Conservation (phyloP, 2,329 filamentous ascomycete species). For the Colletotrichum gloeosporioides region DNA sequence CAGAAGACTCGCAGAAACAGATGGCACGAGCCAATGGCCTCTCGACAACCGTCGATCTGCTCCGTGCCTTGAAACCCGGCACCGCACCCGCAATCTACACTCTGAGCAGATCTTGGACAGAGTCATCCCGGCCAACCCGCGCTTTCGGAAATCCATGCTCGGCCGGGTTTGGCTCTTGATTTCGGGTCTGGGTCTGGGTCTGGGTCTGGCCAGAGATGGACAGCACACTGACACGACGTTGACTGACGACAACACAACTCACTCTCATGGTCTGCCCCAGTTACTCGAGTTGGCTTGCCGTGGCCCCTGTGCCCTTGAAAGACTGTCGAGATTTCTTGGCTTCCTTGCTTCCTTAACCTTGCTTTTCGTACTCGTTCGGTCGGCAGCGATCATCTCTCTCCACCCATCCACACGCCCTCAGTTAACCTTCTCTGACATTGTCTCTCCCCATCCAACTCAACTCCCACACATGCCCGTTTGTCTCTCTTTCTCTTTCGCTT, state of each 20-base stretch:
- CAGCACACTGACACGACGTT: neutral
- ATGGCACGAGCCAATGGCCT: conserved; percentile 18
- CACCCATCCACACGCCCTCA: neutral
- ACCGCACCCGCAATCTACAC: neutral
- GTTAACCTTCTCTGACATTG: conserved; percentile 18
- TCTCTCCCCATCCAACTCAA: conserved; percentile 1
- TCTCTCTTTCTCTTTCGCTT: conserved; percentile 12
- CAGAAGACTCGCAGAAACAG: conserved; percentile 7
- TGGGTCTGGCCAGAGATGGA: neutral
- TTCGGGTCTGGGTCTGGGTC: neutral
- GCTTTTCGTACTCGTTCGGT: conserved; percentile 21
- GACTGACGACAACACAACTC: neutral
- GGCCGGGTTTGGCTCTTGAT: neutral
- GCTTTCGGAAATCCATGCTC: conserved; percentile 4
- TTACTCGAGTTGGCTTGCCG: neutral
- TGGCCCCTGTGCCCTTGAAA: neutral
- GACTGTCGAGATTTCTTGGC: conserved; percentile 11
- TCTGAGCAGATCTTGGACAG: neutral
- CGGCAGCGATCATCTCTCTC: neutral
- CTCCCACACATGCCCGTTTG: neutral
- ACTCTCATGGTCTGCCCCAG: neutral
- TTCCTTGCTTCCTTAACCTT: conserved; percentile 3
- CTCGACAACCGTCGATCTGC: conserved; percentile 1
- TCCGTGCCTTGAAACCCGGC: conserved; percentile 19
- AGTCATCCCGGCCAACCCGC: conserved; percentile 7